Conservation (phyloP, 179 eudicot species). For the Camellia oleifera region DNA sequence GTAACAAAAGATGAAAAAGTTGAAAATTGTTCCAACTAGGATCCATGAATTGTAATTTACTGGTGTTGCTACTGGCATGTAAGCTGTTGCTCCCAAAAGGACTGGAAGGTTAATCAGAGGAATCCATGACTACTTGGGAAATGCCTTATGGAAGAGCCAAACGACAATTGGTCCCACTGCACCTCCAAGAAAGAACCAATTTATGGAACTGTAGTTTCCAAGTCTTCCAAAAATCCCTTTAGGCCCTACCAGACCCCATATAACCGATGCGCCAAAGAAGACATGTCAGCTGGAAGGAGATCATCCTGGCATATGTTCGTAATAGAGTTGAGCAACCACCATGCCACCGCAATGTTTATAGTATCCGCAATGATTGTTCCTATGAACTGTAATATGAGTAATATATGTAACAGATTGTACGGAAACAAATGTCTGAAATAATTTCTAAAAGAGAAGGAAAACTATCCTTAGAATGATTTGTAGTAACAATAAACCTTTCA, state of each 20-base stretch:
- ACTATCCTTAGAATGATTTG: not conserved
- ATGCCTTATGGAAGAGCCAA: constrained; percentile 73
- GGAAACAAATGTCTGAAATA: not conserved
- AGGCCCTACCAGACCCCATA: constrained; percentile 94
- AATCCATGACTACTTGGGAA: constrained; percentile 83
- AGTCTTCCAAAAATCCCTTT: constrained; percentile 65
- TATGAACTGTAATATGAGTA: constrained; percentile 55
- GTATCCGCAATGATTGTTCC: constrained; percentile 91
- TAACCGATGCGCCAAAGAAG: constrained; percentile 92
- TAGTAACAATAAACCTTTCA: not conserved
- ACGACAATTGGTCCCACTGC: constrained; percentile 71
- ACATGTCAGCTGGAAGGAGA: constrained; percentile 67
- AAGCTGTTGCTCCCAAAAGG: constrained; percentile 82
- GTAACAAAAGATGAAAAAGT: constrained; percentile 73
- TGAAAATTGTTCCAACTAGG: constrained; percentile 81
- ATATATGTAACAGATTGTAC: not conserved
- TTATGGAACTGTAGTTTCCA: constrained; percentile 72
- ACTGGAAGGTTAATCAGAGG: constrained; percentile 88
- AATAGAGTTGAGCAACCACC: constrained; percentile 75
- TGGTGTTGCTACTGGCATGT: constrained; percentile 85
- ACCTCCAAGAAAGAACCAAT: constrained; percentile 93
- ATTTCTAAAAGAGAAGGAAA: not conserved
- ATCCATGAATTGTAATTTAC: constrained; percentile 88
- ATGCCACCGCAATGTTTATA: constrained; percentile 77
- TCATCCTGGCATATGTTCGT: constrained; percentile 67